Evolutionary conservation across 768 basidiomycete genomes (phyloP).

Genomic region (Artomyces pyxidatus): DNA sequence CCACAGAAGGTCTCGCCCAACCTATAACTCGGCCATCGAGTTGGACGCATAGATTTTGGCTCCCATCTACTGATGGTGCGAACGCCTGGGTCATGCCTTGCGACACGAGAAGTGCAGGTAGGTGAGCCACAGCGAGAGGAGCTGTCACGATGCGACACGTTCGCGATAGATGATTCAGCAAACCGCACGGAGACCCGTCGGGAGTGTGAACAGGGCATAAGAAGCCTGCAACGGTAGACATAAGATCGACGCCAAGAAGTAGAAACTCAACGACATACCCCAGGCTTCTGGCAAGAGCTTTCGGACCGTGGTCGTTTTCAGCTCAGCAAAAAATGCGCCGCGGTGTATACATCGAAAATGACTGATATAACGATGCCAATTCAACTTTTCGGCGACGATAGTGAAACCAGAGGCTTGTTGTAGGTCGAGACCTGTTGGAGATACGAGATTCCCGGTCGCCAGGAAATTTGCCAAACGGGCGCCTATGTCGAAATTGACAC

Average conservation of each 20-base stretch:
- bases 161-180: conserved; percentile 92
- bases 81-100: conserved; percentile 95
- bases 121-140: conserved; percentile 64
- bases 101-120: conserved; percentile 72
- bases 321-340: conserved; percentile 97
- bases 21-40: conserved; percentile 95
- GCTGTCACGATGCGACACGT: conserved; percentile 86
- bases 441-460: conserved; percentile 93
- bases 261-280: conserved; percentile 61
- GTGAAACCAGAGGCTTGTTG: conserved; percentile 99
- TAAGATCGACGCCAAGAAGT: background rate
- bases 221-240: conserved; percentile 52
- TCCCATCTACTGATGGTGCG: conserved; percentile 71
- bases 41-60: conserved; percentile 78
- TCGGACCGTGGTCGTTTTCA: conserved; percentile 96
- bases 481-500: conserved; percentile 89
- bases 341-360: conserved; percentile 99
- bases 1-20: conserved; percentile 74
- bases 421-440: conserved; percentile 90
- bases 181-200: conserved; percentile 95
- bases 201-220: conserved; percentile 98
- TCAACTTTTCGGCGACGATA: conserved; percentile 96
- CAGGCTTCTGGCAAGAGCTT: conserved; percentile 96
- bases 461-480: conserved; percentile 87
- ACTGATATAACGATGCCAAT: conserved; percentile 96